A percentile compares a stretch with the other conserved stretches of the same genome.
phyloP scores from a whole-genome alignment of 371 early-diverging fungal genomes.

The Capillidium heterosporum region DNA sequence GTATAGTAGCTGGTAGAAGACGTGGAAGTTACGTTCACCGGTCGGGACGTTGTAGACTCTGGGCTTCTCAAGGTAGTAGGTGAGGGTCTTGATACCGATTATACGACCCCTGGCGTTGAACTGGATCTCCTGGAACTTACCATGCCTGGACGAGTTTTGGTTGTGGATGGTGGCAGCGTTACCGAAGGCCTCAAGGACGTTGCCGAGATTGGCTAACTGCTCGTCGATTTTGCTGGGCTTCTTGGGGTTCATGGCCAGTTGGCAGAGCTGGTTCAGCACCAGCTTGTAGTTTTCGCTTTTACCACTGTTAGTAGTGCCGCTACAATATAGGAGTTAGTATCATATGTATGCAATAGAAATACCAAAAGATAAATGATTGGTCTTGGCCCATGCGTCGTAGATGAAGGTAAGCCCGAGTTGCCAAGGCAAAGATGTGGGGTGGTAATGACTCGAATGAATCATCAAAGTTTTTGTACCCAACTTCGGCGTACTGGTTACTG shows the following conservation, averaged over 20 bases:
- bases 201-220: constrained; percentile 15
- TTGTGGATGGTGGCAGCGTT: constrained; percentile 50
- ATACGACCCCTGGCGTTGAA: constrained; percentile 75
- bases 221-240: neutral
- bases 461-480: neutral
- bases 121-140: constrained; percentile 65
- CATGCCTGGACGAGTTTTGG: constrained; percentile 52
- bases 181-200: constrained; percentile 57
- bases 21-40: constrained; percentile 74
- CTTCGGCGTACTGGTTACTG: neutral
- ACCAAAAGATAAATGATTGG: constrained; percentile 46
- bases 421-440: constrained; percentile 77
- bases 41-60: constrained; percentile 36
- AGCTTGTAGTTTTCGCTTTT: constrained; percentile 53
- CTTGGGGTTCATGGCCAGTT: constrained; percentile 22
- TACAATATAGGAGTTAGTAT: constrained; percentile 9
- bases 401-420: constrained; percentile 49
- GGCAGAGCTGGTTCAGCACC: constrained; percentile 41
- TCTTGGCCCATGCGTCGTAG: constrained; percentile 70
- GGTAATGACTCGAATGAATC: neutral
- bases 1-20: constrained; percentile 66
- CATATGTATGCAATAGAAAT: constrained; percentile 4
- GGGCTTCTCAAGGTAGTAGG: constrained; percentile 71
- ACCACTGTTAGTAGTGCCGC: constrained; percentile 71
- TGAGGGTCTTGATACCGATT: constrained; percentile 62